These are phyloP conservation scores for Aaosphaeria pasadenensis DNA, from an alignment of 2,329 filamentous ascomycete species.

Conservation along the genomic window DNA sequence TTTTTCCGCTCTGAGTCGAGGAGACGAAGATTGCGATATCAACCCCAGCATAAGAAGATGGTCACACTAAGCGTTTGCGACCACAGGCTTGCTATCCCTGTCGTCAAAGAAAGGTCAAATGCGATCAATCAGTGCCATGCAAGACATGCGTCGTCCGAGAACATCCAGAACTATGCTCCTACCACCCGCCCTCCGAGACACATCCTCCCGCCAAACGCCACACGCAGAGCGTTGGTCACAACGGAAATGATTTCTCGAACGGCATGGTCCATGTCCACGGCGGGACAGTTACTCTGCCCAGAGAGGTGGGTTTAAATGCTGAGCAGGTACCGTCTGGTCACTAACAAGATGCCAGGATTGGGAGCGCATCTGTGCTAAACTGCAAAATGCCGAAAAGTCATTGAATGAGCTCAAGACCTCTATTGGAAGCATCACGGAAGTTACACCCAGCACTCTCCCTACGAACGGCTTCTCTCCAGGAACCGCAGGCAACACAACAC, in stretches of 20 bases:
- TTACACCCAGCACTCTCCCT: constrained; percentile 22
- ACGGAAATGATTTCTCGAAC: constrained; percentile 36
- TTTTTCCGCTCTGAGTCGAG: too few species aligned
- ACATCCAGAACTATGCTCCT: constrained; percentile 50
- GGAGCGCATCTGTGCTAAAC: constrained; percentile 47
- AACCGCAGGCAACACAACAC: constrained; percentile 28
- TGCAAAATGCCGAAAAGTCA: constrained; percentile 47
- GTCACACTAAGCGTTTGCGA: too few species aligned
- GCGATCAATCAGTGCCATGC: constrained; percentile 48
- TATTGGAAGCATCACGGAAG: constrained; percentile 36
- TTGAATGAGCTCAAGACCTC: constrained; percentile 44
- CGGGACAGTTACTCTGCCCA: constrained; percentile 39
- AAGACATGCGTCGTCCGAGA: constrained; percentile 51
- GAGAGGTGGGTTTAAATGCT: constrained; percentile 24
- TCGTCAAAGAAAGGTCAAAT: constrained; percentile 46
- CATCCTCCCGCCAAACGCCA: constrained; percentile 40
- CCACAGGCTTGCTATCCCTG: constrained; percentile 49
- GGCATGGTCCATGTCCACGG: constrained; percentile 38
- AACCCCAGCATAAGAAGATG: too few species aligned
- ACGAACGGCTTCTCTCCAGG: constrained; percentile 32
- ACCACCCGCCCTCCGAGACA: constrained; percentile 39
- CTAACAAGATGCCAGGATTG: constrained; percentile 39
- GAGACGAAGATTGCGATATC: too few species aligned
- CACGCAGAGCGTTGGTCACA: constrained; percentile 27
- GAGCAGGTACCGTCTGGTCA: neutral